Evolutionary conservation across 129 eudicot genomes (phyloP), one percentile per base, ranked within the genome.

Genomic region (Flaveria sonorensis): DNA sequence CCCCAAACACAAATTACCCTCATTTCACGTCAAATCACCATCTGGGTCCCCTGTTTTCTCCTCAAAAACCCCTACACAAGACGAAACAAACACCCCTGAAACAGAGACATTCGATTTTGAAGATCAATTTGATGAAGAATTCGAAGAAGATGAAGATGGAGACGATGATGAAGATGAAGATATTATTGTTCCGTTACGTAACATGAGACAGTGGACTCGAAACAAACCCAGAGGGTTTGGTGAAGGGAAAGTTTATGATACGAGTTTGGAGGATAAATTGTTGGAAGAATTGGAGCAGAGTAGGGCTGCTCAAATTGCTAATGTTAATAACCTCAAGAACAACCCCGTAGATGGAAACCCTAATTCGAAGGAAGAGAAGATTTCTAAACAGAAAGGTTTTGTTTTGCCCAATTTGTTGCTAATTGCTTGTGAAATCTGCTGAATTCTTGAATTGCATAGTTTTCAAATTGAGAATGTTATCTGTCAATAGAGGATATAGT

Each of bases 191-290:
- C 96, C 96, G 7, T 69, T 86, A 68, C 63, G 69, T 63, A 79
- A 86, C 74, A 85, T 91, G 93, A 88, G 85, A 75, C 50, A 81
- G 45, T 94, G 96, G 97, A 66, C 80, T 3, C 65, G 67, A 45
- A 91, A 84, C 15, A 89, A 83, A 82, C 97, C 97, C 18, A 68
- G 56, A 71, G 99, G 99, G 55, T 91, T 95, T 80, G 99, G 97
- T 18, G 96, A 91, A 82, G 99, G 92, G 48, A 95, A 83, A 68
- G 94, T 23, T 48, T 95, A 95, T 78, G 97, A 95, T 81, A 91
- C 99, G 73, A 86, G 86, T 12, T 6, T 95, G 68, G 99, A 95
- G 73, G 96, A 95, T 77, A 89, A 95, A 65, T 51, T 95, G 64
- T 73, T 88, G 69, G 92, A 87, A 68, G 97, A 94, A 70, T 77